Conservation (phyloP, 257 asterid species). For the Mitragyna speciosa region DNA sequence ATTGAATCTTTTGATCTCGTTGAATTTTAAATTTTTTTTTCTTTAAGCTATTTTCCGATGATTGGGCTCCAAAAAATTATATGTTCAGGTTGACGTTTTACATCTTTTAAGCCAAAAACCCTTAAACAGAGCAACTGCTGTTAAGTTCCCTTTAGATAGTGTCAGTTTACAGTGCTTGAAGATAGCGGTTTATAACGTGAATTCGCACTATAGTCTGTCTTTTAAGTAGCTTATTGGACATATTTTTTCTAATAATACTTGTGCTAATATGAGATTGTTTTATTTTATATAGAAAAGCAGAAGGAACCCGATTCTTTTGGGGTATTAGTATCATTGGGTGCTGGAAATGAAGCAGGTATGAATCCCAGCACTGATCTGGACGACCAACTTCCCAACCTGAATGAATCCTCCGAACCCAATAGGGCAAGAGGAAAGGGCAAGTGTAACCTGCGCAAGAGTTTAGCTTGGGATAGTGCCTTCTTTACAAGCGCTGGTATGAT, state of each 20-base stretch:
- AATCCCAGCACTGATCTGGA: constrained; percentile 20
- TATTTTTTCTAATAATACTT: neutral
- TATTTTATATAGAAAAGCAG: constrained; percentile 35
- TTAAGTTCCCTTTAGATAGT: neutral
- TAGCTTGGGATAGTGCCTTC: constrained; percentile 98
- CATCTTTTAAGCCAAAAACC: neutral
- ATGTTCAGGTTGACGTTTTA: neutral
- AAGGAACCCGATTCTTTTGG: constrained; percentile 20
- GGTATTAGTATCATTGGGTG: constrained; percentile 25
- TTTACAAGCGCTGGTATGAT: constrained; percentile 81
- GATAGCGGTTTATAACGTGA: neutral
- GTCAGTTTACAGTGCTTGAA: neutral
- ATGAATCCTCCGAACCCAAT: constrained; percentile 58
- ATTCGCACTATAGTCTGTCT: neutral
- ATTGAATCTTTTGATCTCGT: neutral
- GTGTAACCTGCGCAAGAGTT: constrained; percentile 82
- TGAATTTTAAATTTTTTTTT: neutral
- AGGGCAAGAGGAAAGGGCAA: constrained; percentile 45
- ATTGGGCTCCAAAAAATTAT: neutral
- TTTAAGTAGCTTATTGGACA: neutral
- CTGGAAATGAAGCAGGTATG: constrained; percentile 32
- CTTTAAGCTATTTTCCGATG: neutral
- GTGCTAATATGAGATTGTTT: constrained; percentile 2
- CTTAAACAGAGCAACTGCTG: neutral
- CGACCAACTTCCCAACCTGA: constrained; percentile 49